phyloP scores from a whole-genome alignment of 1,284 basidiomycete species.

The Xerocomus nothofagi region DNA sequence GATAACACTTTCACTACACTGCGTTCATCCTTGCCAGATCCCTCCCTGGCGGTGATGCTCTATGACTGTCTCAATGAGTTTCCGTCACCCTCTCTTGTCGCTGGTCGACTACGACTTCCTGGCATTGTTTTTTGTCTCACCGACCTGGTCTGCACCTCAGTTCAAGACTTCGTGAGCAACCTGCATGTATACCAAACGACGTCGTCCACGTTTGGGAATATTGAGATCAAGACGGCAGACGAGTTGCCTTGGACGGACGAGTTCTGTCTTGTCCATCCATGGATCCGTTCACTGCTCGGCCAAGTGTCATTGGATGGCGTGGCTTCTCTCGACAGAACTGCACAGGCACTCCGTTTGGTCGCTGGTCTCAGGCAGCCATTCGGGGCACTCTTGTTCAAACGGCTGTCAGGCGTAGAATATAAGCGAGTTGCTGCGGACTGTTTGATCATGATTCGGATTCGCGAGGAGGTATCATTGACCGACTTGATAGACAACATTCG shows the following conservation, averaged over 20 bases:
- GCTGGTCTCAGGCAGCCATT: neutral
- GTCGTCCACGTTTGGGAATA: neutral
- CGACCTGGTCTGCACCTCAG: neutral
- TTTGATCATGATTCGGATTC: no score
- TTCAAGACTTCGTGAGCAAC: neutral
- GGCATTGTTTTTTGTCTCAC: neutral
- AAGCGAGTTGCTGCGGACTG: neutral
- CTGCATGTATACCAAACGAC: neutral
- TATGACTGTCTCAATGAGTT: no score
- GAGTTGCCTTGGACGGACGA: neutral
- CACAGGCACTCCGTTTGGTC: neutral
- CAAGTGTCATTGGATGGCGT: neutral
- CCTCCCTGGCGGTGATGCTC: no score
- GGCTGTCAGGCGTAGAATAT: neutral
- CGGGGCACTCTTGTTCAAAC: neutral
- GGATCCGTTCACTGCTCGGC: neutral
- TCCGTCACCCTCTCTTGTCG: no score
- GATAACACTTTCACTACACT: no score
- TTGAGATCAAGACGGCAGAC: neutral
- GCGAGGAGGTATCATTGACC: no score
- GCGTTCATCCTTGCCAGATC: no score
- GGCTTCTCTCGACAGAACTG: neutral
- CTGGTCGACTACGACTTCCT: no score
- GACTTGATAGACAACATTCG: no score
- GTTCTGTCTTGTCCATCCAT: conserved; percentile 5